phyloP scores from a whole-genome alignment of 1,284 basidiomycete genomes.

The Peniophora sp. region DNA sequence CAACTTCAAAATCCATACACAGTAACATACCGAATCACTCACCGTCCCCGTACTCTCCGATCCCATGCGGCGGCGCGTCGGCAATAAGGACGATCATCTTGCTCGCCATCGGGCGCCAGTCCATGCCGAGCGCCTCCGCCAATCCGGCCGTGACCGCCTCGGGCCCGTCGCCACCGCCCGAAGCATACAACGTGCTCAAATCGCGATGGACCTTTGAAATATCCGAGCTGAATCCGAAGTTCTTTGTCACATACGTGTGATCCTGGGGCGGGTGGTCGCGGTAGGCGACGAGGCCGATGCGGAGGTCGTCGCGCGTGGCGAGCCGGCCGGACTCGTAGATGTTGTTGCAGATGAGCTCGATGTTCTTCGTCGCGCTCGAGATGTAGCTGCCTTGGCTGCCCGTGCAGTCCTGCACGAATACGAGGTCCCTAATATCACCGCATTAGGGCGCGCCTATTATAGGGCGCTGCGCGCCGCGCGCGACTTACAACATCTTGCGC shows the following conservation, averaged over 20 bases:
- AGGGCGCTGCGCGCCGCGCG: conserved; percentile 1
- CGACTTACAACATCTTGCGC: conserved; percentile 69
- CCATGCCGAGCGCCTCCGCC: conserved; percentile 79
- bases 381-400: conserved; percentile 83
- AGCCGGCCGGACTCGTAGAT: conserved; percentile 95
- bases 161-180: conserved; percentile 95
- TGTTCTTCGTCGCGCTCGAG: conserved; percentile 92
- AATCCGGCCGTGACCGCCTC: conserved; percentile 96
- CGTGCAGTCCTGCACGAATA: conserved; percentile 88
- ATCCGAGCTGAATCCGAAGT: conserved; percentile 91
- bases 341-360: conserved; percentile 92
- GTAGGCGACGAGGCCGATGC: conserved; percentile 86
- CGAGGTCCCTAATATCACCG: conserved; percentile 61
- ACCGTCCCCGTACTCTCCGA: conserved; percentile 92
- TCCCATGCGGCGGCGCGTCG: conserved; percentile 95
- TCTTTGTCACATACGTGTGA: conserved; percentile 88
- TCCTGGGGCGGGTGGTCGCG: conserved; percentile 95
- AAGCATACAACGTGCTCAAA: conserved; percentile 81
- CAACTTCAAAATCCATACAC: conserved; percentile 8
- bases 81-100: conserved; percentile 96
- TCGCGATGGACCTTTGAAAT: conserved; percentile 84
- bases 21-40: conserved; percentile 16
- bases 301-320: conserved; percentile 78
- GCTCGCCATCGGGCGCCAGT: conserved; percentile 86
- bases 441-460: conserved; percentile 6